Evolutionary conservation across 139 green algal species (phyloP).

Genomic region (Closterium sp.): DNA sequence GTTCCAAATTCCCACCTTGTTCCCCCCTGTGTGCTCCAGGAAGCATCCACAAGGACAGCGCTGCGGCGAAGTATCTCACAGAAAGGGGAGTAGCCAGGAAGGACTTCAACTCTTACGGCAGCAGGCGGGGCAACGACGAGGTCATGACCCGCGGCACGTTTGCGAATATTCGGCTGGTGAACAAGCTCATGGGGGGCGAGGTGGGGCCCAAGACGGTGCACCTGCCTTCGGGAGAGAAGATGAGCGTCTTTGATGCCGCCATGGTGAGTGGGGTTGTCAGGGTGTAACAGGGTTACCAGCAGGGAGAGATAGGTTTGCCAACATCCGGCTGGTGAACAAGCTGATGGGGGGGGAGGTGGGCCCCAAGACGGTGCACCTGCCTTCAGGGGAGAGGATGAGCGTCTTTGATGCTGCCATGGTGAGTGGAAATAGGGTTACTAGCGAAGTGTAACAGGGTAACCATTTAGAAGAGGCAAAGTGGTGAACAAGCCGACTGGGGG

Average conservation of each 20-base stretch:
- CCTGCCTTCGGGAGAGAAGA: slow-evolving; percentile 22
- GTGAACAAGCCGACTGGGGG: too few species aligned
- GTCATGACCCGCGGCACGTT: slow-evolving; percentile 55
- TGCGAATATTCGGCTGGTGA: slow-evolving; percentile 56
- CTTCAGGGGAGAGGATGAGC: slow-evolving; percentile 27
- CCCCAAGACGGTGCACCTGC: not conserved
- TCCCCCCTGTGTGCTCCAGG: slow-evolving; percentile 19
- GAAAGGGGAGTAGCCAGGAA: slow-evolving; percentile 31
- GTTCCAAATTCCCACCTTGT: slow-evolving; percentile 36
- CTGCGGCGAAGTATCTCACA: slow-evolving; percentile 44
- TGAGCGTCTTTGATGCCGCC: slow-evolving; percentile 49
- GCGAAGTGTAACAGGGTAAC: too few species aligned
- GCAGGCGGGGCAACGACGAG: slow-evolving; percentile 50
- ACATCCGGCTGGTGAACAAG: too few species aligned
- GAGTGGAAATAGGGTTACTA: not conserved
- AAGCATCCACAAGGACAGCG: slow-evolving; percentile 32
- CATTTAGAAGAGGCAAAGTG: too few species aligned
- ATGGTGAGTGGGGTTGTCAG: slow-evolving; percentile 24
- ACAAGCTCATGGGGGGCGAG: slow-evolving; percentile 36
- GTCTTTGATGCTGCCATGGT: slow-evolving; percentile 51
- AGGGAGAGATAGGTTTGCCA: too few species aligned
- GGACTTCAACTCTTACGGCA: slow-evolving; percentile 53
- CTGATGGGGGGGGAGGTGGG: too few species aligned
- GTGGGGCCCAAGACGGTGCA: slow-evolving; percentile 45
- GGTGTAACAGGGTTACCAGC: too few species aligned